Conservation (phyloP, 2,329 filamentous ascomycete genomes). For the Ascochyta viciae-villosae region DNA sequence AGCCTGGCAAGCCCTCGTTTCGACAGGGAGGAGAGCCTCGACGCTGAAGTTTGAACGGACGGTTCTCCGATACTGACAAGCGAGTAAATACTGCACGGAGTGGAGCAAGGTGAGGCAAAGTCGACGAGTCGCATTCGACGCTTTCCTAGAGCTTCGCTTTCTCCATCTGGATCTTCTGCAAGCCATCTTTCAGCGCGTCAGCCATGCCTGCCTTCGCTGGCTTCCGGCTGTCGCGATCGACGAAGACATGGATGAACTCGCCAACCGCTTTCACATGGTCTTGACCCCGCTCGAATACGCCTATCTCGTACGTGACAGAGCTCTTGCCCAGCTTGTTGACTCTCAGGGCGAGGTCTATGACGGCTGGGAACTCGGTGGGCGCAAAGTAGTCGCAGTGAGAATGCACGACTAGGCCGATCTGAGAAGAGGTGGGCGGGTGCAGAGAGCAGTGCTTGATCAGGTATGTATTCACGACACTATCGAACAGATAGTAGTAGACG, state of each 20-base stretch:
- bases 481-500: conserved; percentile 86
- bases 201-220: conserved; percentile 73
- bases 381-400: conserved; percentile 86
- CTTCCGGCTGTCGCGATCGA: conserved; percentile 74
- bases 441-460: conserved; percentile 80
- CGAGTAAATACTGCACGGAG: background rate
- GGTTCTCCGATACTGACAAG: background rate
- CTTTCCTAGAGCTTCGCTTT: conserved; percentile 37
- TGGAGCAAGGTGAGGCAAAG: background rate
- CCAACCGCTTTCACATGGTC: conserved; percentile 83
- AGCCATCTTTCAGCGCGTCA: conserved; percentile 58
- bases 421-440: conserved; percentile 70
- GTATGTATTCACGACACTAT: conserved; percentile 89
- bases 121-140: background rate
- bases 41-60: background rate
- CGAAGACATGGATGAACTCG: conserved; percentile 86
- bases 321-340: conserved; percentile 85
- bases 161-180: conserved; percentile 36
- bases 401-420: conserved; percentile 85
- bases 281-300: conserved; percentile 77
- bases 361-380: conserved; percentile 79
- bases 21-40: conserved; percentile 1
- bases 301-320: conserved; percentile 90
- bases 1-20: background rate
- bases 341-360: conserved; percentile 80